phyloP scores from a whole-genome alignment of 768 basidiomycete genomes.

The Pulveroboletus ravenelii region DNA sequence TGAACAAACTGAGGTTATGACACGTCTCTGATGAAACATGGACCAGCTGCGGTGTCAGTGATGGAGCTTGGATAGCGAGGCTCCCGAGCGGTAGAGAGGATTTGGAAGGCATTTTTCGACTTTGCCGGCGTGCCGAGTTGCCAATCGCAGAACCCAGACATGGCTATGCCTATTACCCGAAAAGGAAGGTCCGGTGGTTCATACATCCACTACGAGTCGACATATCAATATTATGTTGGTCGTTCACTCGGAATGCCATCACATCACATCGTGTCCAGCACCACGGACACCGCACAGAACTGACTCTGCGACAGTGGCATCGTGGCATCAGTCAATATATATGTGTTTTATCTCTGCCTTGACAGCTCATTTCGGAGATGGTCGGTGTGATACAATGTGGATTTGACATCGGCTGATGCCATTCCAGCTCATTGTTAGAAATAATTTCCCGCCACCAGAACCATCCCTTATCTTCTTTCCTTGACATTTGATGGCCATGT shows the following conservation, averaged over 20 bases:
- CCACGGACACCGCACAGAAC: background rate
- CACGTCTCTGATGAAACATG: constrained; percentile 73
- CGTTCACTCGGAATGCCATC: background rate
- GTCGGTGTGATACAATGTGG: constrained; percentile 9
- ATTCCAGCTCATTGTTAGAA: constrained; percentile 25
- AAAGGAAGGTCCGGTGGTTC: constrained; percentile 33
- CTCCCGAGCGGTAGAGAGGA: constrained; percentile 56
- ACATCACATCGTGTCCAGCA: background rate
- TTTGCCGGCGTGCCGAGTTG: constrained; percentile 27
- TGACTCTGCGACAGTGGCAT: background rate
- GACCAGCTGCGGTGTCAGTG: constrained; percentile 55
- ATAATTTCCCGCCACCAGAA: constrained; percentile 13
- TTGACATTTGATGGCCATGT: constrained; percentile 28
- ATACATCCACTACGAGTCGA: background rate
- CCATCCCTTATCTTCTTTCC: constrained; percentile 2
- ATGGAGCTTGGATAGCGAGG: constrained; percentile 63
- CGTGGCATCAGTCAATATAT: background rate
- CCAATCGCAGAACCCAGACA: constrained; percentile 18
- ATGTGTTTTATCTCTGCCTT: background rate
- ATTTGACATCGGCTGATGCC: constrained; percentile 24
- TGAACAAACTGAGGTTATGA: constrained; percentile 71
- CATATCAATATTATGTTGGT: background rate
- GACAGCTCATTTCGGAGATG: constrained; percentile 25
- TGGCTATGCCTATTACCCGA: constrained; percentile 15
- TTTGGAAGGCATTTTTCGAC: constrained; percentile 36